Evolutionary conservation across 2,329 filamentous ascomycete genomes (phyloP).

Genomic region (Colletotrichum musae): DNA sequence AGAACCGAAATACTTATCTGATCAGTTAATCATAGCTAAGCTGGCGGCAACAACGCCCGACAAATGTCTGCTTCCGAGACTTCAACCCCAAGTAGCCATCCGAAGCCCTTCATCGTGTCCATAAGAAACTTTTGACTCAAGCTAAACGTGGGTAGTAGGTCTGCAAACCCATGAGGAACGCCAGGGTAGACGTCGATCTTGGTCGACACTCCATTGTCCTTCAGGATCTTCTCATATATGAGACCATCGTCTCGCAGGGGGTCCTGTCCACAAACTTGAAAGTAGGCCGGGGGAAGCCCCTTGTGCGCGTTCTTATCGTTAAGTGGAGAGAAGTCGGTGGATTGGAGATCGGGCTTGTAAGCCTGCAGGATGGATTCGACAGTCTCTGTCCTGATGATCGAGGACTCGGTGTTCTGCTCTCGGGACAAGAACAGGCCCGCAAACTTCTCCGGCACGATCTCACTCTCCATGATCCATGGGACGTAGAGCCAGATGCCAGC

Average conservation of each 20-base stretch:
- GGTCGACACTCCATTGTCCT: slow-evolving; percentile 16
- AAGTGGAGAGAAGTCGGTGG: slow-evolving; percentile 50
- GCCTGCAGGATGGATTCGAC: slow-evolving; percentile 46
- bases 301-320: slow-evolving; percentile 49
- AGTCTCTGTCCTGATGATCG: slow-evolving; percentile 49
- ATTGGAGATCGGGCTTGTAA: slow-evolving; percentile 49
- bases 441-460: slow-evolving; percentile 52
- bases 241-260: slow-evolving; percentile 64
- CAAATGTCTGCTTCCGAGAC: neutral
- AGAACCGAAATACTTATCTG: too few relatives aligned
- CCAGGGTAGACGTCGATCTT: slow-evolving; percentile 33
- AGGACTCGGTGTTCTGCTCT: slow-evolving; percentile 57
- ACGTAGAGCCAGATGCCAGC: slow-evolving; percentile 29
- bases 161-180: slow-evolving; percentile 33
- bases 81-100: slow-evolving; percentile 16
- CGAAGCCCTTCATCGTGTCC: slow-evolving; percentile 22
- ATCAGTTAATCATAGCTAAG: neutral
- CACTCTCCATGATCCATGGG: slow-evolving; percentile 24
- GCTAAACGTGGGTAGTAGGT: slow-evolving; percentile 3
- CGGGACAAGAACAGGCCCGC: slow-evolving; percentile 53
- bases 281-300: slow-evolving; percentile 59
- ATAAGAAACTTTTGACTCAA: neutral
- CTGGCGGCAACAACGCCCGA: neutral
- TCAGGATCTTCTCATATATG: slow-evolving; percentile 56
- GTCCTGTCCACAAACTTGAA: slow-evolving; percentile 64